phyloP scores from a whole-genome alignment of 768 basidiomycete genomes.

The Lactarius psammicola region DNA sequence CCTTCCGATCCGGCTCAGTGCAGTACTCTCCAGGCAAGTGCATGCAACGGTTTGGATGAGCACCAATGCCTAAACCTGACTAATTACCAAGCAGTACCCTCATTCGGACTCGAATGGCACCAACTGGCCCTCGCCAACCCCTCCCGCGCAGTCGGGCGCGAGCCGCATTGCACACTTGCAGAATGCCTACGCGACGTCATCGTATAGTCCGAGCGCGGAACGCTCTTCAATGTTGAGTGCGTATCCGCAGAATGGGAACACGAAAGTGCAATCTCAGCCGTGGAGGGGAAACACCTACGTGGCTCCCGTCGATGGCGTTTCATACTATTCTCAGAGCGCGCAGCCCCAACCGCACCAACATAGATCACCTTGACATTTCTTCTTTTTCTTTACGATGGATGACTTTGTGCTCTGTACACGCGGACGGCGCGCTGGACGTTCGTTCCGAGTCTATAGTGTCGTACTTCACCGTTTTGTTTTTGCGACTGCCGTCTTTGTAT shows the following conservation, averaged over 20 bases:
- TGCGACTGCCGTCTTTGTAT: neutral
- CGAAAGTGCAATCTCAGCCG: no score
- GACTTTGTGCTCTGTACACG: neutral
- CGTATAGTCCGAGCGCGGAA: conserved; percentile 19
- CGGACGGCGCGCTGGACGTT: neutral
- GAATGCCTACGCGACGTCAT: conserved; percentile 4
- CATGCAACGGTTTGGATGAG: no score
- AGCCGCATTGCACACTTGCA: conserved; percentile 17
- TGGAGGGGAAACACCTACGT: no score
- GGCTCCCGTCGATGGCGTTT: no score
- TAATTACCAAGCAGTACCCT: neutral
- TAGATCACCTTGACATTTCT: conserved; percentile 19
- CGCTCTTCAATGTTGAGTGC: conserved; percentile 18
- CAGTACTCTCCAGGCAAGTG: conserved; percentile 11
- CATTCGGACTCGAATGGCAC: conserved; percentile 17
- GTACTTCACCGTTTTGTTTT: neutral
- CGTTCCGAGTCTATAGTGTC: neutral
- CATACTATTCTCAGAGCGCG: no score
- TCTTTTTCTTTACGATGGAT: neutral
- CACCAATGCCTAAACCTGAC: neutral
- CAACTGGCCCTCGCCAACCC: conserved; percentile 12
- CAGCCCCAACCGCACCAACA: no score
- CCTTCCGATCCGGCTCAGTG: conserved; percentile 15
- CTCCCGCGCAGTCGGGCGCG: neutral
- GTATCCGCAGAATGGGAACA: conserved; percentile 16